Base-by-base conservation (phyloP, 768 basidiomycete species). In the Leucocoprinus sp. region DNA sequence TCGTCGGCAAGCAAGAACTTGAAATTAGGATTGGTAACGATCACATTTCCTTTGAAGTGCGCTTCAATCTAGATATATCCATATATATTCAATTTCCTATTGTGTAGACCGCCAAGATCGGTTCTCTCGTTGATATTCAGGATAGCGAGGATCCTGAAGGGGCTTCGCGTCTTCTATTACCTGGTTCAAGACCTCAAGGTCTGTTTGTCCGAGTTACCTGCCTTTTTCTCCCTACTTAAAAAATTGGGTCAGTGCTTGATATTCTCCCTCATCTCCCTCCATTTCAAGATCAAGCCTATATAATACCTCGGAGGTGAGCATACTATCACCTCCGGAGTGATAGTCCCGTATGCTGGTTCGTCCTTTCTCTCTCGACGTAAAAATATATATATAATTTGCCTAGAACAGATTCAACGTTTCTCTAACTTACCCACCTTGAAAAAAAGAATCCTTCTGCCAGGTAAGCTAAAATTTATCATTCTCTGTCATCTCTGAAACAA, bases 211-310 rank as follows among this genome's bases (percentile, higher is more conserved):
- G 34, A 40, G 26, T 29, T 24, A 26, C 37, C 22, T 31, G 4
- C 1, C 12, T 39, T 7, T 15, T 9, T 11, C 22, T n/a, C 8
- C 22, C 17, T 11, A 40, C 21, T 21, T 17, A 12, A 11, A 5
- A 2, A n/a, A 23, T 31, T 9, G 34, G 50, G 23, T 40, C 57
- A 99, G 95, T 97, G 93, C 67, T 77, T 97, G 50, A 93, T 99
- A 55, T 96, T 98, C 65, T 97, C 96, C 7, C 77, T 99, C 51
- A 98, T 99, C 61, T 91, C 92, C 2, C 78, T 99, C 28, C 95
- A 99, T 73, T 98, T 99, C 84, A 98, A 98, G 71, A 98, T 99
- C 76, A 98, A 99, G 75, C 96, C 96, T 12, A 97, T 92, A 55
- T 92, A 80, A 67, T 39, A 43, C 4, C 14, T 14, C 31, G 43